A percentile compares a stretch with the other conserved stretches of the same genome.
phyloP scores from a whole-genome alignment of 441 rosid genomes.

The Manihot esculenta region DNA sequence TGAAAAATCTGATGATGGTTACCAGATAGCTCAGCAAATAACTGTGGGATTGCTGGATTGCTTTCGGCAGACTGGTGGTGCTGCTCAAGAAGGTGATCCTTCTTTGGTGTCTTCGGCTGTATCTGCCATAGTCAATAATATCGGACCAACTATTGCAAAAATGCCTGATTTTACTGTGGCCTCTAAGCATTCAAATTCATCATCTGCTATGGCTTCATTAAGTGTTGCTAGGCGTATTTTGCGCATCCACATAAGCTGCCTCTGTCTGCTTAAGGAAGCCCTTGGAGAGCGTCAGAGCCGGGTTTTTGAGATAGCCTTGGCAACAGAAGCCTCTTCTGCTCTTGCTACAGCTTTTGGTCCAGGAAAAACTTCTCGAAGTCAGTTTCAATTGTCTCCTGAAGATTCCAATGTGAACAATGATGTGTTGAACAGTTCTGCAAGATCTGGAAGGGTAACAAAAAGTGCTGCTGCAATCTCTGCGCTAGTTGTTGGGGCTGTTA shows the following conservation, averaged over 20 bases:
- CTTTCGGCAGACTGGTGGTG: conserved; percentile 92
- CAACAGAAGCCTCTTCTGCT: conserved; percentile 84
- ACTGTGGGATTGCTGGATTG: conserved; percentile 74
- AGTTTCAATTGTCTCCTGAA: conserved; percentile 78
- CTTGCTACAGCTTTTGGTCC: conserved; percentile 66
- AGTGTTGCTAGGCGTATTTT: conserved; percentile 65
- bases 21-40: conserved; percentile 85
- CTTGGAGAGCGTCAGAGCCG: conserved; percentile 98
- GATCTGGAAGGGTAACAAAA: conserved; percentile 62
- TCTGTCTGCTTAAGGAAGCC: conserved; percentile 89
- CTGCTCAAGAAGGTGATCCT: conserved; percentile 99
- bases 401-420: conserved; percentile 62
- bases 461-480: conserved; percentile 84
- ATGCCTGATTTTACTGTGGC: conserved; percentile 68
- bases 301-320: conserved; percentile 97
- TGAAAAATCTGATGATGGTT: conserved; percentile 75
- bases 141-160: conserved; percentile 63
- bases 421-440: conserved; percentile 40
- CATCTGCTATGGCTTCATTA: conserved; percentile 46
- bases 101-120: conserved; percentile 92
- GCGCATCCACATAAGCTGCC: conserved; percentile 76
- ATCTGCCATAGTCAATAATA: conserved; percentile 78
- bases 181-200: conserved; percentile 49
- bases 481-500: conserved; percentile 77
- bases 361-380: conserved; percentile 83